phyloP scores from a whole-genome alignment of 257 asterid genomes.

The Solanum bulbocastanum region DNA sequence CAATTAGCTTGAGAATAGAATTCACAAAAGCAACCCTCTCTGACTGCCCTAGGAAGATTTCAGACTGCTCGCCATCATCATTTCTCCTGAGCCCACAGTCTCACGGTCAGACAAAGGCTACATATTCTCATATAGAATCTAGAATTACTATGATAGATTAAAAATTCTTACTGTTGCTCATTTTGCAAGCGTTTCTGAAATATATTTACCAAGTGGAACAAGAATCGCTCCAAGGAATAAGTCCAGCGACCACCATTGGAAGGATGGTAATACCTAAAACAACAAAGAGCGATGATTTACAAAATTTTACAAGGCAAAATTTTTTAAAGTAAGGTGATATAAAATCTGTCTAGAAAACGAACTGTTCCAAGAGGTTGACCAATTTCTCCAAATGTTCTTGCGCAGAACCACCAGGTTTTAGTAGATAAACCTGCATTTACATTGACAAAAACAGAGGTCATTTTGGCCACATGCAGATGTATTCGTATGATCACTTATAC shows the following conservation, averaged over 20 bases:
- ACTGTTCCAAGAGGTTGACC: slow-evolving; percentile 97
- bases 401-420: slow-evolving; percentile 84
- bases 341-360: slow-evolving; percentile 30
- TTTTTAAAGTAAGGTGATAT: not conserved
- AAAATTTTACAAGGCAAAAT: not conserved
- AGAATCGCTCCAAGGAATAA: slow-evolving; percentile 67
- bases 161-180: slow-evolving; percentile 74
- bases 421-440: slow-evolving; percentile 72
- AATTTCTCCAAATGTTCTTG: slow-evolving; percentile 70
- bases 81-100: slow-evolving; percentile 52
- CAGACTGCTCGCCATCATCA: slow-evolving; percentile 38
- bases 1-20: slow-evolving; percentile 71
- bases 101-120: slow-evolving; percentile 1
- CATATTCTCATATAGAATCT: not conserved
- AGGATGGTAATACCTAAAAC: slow-evolving; percentile 90
- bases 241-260: slow-evolving; percentile 99
- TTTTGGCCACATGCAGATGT: not conserved
- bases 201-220: slow-evolving; percentile 69
- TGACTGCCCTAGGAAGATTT: slow-evolving; percentile 43
- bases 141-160: not conserved
- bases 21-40: slow-evolving; percentile 79
- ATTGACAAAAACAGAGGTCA: slow-evolving; percentile 11
- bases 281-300: not conserved
- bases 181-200: slow-evolving; percentile 80
- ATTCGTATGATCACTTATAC: not conserved